Evolutionary conservation across 257 asterid species (phyloP).

Genomic region (Gardenia jasminoides): DNA sequence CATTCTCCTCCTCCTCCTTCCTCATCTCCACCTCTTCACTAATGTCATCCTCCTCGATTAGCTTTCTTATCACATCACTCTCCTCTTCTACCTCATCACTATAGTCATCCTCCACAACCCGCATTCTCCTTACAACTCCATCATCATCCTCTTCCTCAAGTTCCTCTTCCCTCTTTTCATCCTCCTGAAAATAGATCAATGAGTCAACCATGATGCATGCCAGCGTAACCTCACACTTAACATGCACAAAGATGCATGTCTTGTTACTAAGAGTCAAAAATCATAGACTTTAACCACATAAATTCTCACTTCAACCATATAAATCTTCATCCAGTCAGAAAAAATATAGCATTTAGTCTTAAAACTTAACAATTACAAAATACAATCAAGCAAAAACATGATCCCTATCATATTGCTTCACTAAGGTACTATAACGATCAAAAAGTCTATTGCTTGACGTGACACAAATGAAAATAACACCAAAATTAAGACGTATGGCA

Average conservation of each 20-base stretch:
- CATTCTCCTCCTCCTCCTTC: slow-evolving; percentile 31
- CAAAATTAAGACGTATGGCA: background rate
- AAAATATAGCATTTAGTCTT: background rate
- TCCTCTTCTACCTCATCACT: slow-evolving; percentile 23
- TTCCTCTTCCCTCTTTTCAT: slow-evolving; percentile 26
- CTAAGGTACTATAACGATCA: background rate
- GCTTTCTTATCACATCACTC: slow-evolving; percentile 11
- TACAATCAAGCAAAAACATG: too few species aligned
- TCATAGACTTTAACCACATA: background rate
- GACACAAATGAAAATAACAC: too few species aligned
- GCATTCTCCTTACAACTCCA: slow-evolving; percentile 18
- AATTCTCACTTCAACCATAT: background rate
- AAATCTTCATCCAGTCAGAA: background rate
- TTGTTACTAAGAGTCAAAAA: background rate
- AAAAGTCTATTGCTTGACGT: too few species aligned
- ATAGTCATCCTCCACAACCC: slow-evolving; percentile 8
- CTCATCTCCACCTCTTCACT: slow-evolving; percentile 25
- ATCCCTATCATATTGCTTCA: background rate
- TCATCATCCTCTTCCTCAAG: slow-evolving; percentile 24
- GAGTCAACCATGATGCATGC: background rate
- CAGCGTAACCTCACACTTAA: background rate
- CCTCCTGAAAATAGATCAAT: slow-evolving; percentile 38
- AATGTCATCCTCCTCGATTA: slow-evolving; percentile 15
- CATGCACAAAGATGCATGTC: background rate
- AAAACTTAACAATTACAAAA: background rate